These are phyloP conservation scores for Saturnispora ahearnii DNA, from an alignment of 805 yeast genomes.

Conservation along the genomic window DNA sequence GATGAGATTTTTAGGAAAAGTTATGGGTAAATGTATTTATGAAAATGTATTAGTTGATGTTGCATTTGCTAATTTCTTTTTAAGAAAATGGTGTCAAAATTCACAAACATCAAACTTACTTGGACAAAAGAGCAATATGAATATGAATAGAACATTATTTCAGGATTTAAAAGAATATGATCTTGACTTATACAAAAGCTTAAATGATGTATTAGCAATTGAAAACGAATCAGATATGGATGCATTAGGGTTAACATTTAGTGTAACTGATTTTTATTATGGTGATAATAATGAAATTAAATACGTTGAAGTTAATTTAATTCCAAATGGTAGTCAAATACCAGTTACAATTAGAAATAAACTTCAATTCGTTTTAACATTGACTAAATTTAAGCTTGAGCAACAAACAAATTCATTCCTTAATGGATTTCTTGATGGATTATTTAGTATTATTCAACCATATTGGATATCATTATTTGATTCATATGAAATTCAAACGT, in stretches of 20 bases:
- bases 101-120: conserved; percentile 19
- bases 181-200: conserved; percentile 49
- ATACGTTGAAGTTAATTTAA: conserved; percentile 43
- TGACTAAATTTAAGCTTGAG: conserved; percentile 75
- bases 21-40: conserved; percentile 83
- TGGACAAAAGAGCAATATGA: conserved; percentile 13
- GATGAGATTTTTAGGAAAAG: conserved; percentile 62
- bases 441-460: conserved; percentile 57
- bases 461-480: conserved; percentile 82
- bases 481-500: conserved; percentile 70
- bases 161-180: conserved; percentile 76
- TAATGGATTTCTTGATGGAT: conserved; percentile 56
- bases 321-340: conserved; percentile 45
- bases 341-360: conserved; percentile 40
- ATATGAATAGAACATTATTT: conserved; percentile 45
- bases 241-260: conserved; percentile 56
- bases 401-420: conserved; percentile 50
- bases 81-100: conserved; percentile 47
- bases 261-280: conserved; percentile 43
- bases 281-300: conserved; percentile 14
- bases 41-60: conserved; percentile 76
- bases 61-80: conserved; percentile 77
- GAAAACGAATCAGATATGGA: conserved; percentile 42
- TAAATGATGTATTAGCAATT: conserved; percentile 54
- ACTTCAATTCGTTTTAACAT: conserved; percentile 62